Base-by-base conservation (phyloP, 768 basidiomycete genomes). In the Macrolepiota dolichaula region DNA sequence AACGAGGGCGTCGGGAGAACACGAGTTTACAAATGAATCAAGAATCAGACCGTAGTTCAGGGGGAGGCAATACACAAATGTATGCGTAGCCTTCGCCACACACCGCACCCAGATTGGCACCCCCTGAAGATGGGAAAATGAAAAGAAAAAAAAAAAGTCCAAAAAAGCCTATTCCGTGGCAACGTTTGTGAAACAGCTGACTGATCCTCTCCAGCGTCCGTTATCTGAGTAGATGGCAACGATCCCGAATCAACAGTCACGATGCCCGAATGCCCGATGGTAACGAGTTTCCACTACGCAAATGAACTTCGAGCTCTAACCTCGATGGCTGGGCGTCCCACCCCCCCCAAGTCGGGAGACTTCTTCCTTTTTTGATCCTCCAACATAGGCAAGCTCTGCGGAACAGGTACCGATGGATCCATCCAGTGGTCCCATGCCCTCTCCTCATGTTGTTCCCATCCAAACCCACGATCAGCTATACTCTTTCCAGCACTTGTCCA, bases 371-470 rank as follows among this genome's bases (percentile, higher is more conserved):
- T 37, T 38, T 25, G 42, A 12, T 36, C 35, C 38, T 54, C 32
- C 46, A 36, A n/a, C 32, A 37, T 32, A 19, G 24, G 44, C 42
- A 55, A 37, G 40, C 46, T n/a, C 32, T 19, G 44, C 29, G 27
- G 50, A 52, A 35, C 40, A 42, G 50, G 32, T 15, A 40, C 15
- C 36, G 27, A 44, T 53, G 29, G 52, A n/a, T 15, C 46, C 44
- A 44, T 25, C 57, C 59, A 61, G 29, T 46, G 10, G 35, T 4
- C 59, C 47, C 35, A 61, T 50, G 46, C 59, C 13, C 35, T 44
- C 42, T 35, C 59, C 59, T 46, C 59, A 46, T 44, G 59, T n/a
- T 38, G 25, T 55, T 32, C 29, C 10, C 2, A n/a, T 44, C 51
- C n/a, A 32, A n/a, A 35, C 9, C 38, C 19, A 52, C 59, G 40